These are phyloP conservation scores for Atkinsonella hypoxylon DNA, from an alignment of 2,329 filamentous ascomycete genomes.

Conservation along the genomic window DNA sequence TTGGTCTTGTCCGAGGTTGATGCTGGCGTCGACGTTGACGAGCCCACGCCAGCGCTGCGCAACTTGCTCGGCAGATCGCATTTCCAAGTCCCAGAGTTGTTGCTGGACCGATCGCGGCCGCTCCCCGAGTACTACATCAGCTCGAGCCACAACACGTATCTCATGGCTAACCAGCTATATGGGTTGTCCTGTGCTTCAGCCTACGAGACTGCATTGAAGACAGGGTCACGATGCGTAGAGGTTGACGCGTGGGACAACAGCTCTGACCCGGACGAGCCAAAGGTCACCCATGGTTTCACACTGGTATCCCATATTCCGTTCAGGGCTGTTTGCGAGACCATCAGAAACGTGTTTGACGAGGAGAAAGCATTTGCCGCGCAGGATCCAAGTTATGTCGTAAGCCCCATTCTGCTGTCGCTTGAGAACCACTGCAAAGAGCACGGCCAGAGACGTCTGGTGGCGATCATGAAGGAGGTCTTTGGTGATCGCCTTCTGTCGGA, in stretches of 20 bases:
- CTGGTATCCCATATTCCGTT: conserved; percentile 55
- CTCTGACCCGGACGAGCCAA: conserved; percentile 49
- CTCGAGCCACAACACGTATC: conserved; percentile 63
- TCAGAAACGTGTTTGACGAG: conserved; percentile 48
- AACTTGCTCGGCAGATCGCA: conserved; percentile 44
- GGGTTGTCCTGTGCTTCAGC: conserved; percentile 49
- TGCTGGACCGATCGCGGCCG: conserved; percentile 46
- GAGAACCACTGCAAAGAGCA: conserved; percentile 53
- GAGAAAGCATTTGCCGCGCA: conserved; percentile 33
- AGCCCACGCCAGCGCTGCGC: conserved; percentile 33
- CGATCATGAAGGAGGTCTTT: conserved; percentile 55
- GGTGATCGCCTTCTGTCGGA: conserved; percentile 47
- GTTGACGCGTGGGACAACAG: conserved; percentile 62
- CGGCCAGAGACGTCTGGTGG: conserved; percentile 48
- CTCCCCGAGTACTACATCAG: conserved; percentile 61
- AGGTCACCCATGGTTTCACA: conserved; percentile 60
- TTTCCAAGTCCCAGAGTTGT: conserved; percentile 39
- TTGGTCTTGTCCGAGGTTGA: conserved; percentile 36
- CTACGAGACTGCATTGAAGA: conserved; percentile 49
- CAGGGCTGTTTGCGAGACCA: conserved; percentile 52
- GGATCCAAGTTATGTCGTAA: conserved; percentile 27
- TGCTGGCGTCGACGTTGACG: conserved; percentile 28
- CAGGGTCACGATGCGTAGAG: conserved; percentile 58
- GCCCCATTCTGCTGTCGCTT: conserved; percentile 52
- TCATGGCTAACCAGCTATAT: conserved; percentile 57